These are phyloP conservation scores for Plantago elongata DNA, from an alignment of 257 asterid species.

Conservation along the genomic window DNA sequence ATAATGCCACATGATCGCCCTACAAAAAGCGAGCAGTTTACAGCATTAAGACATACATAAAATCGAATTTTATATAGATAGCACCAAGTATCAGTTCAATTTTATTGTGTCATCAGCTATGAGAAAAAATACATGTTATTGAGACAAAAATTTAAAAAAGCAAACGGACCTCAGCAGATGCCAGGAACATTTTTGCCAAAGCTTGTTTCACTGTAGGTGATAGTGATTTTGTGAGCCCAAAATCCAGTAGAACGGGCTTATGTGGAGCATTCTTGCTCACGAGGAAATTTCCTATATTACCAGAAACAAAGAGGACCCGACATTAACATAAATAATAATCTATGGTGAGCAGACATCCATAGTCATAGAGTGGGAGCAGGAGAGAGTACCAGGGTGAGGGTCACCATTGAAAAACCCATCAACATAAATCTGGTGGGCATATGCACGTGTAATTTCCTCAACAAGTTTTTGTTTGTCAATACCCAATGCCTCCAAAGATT, in stretches of 20 bases:
- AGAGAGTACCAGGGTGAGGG: slow-evolving; percentile 86
- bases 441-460: slow-evolving; percentile 95
- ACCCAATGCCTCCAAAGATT: slow-evolving; percentile 67
- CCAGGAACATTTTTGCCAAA: slow-evolving; percentile 95
- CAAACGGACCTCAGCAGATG: slow-evolving; percentile 87
- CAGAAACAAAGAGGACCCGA: slow-evolving; percentile 23
- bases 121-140: not conserved
- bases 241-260: slow-evolving; percentile 88
- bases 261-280: slow-evolving; percentile 94
- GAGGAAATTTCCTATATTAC: slow-evolving; percentile 76
- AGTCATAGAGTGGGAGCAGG: not conserved
- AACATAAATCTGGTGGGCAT: slow-evolving; percentile 94
- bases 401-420: slow-evolving; percentile 99
- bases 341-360: not conserved
- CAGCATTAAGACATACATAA: too few relatives aligned
- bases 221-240: slow-evolving; percentile 85
- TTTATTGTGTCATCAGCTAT: not conserved
- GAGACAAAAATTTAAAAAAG: slow-evolving; percentile 11
- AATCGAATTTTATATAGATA: not conserved
- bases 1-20: slow-evolving; percentile 96
- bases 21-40: slow-evolving; percentile 32
- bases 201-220: slow-evolving; percentile 76
- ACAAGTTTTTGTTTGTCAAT: slow-evolving; percentile 89
- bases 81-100: not conserved
- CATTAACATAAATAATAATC: slow-evolving; percentile 7